Base-by-base conservation (phyloP, 1,139 yeast species). In the Pichia sp. region DNA sequence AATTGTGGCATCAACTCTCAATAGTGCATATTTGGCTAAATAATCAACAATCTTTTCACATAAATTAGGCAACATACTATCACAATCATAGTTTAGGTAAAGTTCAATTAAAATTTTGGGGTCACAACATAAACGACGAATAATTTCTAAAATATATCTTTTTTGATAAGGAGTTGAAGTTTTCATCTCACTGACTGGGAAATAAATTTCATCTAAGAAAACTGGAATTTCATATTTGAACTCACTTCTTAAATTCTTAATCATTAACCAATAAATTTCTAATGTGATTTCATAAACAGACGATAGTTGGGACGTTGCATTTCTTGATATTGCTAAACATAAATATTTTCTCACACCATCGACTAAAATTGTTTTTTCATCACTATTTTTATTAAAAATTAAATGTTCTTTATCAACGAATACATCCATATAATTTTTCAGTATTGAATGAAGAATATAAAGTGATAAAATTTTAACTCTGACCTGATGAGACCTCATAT, bases 1-100 rank as follows among this genome's bases (percentile, higher is more conserved):
- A 3, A 39, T 10, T 26, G 81, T 76, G 10, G 84, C 81, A 29
- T 83, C 94, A 5, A 85, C 83, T 53, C 89, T 75, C 0, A 83
- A 74, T 41, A 86, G 71, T 0, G 96, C 83, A 51, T 85, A 69
- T 56, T 78, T 79, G 5, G 95, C 85, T 56, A 92, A 72, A 57
- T 85, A 83, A 57, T 88, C 92, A 48, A 89, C 79, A 39, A 87
- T 71, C 48, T 79, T 75, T 66, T 94, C 98, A 65, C 92, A 88
- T 45, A 90, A 75, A 63, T 92, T 92, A 43, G 95, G 87, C 75
- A 84, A 78, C 6, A 78, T 72, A 25, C 84, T 76, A 64, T 89
- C 96, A 70, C 99, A 94, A 66, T 94, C 99, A 66, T 92, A 94
- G 65, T 94, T 94, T 60, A 94, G 75, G 63, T 90, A 94, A 54